phyloP scores from a whole-genome alignment of 108 stramenopile genomes.

The Fragilariopsis cylindrus region DNA sequence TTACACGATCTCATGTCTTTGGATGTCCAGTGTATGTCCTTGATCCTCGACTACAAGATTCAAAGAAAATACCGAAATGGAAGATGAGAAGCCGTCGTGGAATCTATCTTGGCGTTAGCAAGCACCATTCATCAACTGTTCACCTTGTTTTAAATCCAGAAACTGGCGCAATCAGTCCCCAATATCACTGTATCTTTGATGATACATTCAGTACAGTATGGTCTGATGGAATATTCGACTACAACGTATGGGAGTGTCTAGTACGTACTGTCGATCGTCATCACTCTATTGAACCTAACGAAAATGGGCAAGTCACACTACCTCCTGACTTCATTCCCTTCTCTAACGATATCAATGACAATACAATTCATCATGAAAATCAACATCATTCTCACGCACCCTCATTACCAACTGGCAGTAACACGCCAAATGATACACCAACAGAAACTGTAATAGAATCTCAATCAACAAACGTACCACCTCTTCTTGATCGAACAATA shows the following conservation, averaged over 20 bases:
- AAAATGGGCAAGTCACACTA: too few species aligned
- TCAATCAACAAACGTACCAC: too few species aligned
- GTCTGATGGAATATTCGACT: neutral
- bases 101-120: constrained; percentile 43
- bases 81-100: constrained; percentile 25
- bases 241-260: neutral
- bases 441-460: too few species aligned
- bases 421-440: too few species aligned
- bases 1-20: constrained; percentile 17
- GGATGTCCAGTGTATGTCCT: constrained; percentile 57
- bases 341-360: too few species aligned
- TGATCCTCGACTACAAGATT: constrained; percentile 35
- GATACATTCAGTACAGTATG: constrained; percentile 31
- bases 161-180: constrained; percentile 38
- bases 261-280: too few species aligned
- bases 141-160: constrained; percentile 36
- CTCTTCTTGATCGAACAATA: too few species aligned
- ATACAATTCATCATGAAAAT: too few species aligned
- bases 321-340: too few species aligned
- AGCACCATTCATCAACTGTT: constrained; percentile 38
- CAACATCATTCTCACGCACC: too few species aligned
- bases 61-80: constrained; percentile 51
- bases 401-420: too few species aligned
- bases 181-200: constrained; percentile 50
- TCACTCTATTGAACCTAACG: too few species aligned